These are phyloP conservation scores for Aspergillus puulaauensis DNA, from an alignment of 2,329 filamentous ascomycete species.

Conservation along the genomic window DNA sequence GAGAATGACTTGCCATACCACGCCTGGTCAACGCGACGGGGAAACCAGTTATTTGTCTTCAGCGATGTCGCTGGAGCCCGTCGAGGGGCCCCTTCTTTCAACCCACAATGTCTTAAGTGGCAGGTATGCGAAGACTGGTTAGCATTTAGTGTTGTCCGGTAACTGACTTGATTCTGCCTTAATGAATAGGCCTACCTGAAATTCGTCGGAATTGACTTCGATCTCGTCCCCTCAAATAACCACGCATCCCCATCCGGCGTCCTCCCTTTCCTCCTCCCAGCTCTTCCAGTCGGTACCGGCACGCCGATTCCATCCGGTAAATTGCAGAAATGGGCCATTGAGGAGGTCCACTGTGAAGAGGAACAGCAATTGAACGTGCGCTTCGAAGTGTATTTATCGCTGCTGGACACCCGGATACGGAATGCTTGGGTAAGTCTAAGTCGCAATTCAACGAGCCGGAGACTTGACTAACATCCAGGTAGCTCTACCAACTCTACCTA, in stretches of 20 bases:
- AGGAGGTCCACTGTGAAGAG: conserved; percentile 47
- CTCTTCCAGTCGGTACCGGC: conserved; percentile 38
- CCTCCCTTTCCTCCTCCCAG: conserved; percentile 81
- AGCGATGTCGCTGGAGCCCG: conserved; percentile 62
- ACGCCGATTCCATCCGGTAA: conserved; percentile 62
- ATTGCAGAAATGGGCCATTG: conserved; percentile 67
- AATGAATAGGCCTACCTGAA: conserved; percentile 71
- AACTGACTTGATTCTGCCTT: neutral
- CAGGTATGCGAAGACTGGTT: conserved; percentile 59
- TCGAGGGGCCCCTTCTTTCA: conserved; percentile 71
- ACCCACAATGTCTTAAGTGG: conserved; percentile 93
- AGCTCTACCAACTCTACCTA: conserved; percentile 82
- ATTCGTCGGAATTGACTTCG: conserved; percentile 69
- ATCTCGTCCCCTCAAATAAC: conserved; percentile 73
- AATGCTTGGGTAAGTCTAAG: conserved; percentile 71
- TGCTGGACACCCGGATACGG: conserved; percentile 75
- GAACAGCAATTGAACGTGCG: conserved; percentile 55
- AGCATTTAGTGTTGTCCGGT: neutral
- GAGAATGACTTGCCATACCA: conserved; percentile 72
- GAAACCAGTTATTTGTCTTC: conserved; percentile 74
- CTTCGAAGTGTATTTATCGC: conserved; percentile 73
- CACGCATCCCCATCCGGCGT: conserved; percentile 87
- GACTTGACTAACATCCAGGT: conserved; percentile 1
- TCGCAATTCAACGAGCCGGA: neutral
- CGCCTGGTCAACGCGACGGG: conserved; percentile 47